These are phyloP conservation scores for Paraleonurus japonicus DNA, from an alignment of 257 asterid species.

Conservation along the genomic window DNA sequence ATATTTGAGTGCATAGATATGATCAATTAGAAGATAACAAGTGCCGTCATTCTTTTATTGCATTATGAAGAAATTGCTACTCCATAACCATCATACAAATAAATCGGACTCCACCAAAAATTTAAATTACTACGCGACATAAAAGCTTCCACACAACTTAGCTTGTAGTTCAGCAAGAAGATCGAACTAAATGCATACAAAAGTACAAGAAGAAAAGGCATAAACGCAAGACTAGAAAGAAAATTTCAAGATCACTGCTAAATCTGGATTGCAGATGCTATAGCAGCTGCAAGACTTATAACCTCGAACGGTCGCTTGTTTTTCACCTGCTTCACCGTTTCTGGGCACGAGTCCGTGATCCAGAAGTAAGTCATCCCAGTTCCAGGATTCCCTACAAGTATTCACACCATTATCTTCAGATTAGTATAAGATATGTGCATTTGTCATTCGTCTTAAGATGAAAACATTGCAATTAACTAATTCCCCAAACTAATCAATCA, in stretches of 20 bases:
- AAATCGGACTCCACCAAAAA: slow-evolving; percentile 2
- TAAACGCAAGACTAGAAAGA: background rate
- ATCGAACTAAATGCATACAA: slow-evolving; percentile 1
- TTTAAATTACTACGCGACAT: background rate
- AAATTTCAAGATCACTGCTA: slow-evolving; percentile 27
- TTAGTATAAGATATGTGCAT: slow-evolving; percentile 4
- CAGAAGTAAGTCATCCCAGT: slow-evolving; percentile 85
- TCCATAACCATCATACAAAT: slow-evolving; percentile 16
- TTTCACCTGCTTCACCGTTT: slow-evolving; percentile 77
- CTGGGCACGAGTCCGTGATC: slow-evolving; percentile 97
- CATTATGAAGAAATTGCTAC: background rate
- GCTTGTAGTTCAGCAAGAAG: slow-evolving; percentile 4
- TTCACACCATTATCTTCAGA: background rate
- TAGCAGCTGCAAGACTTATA: slow-evolving; percentile 80
- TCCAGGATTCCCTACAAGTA: slow-evolving; percentile 63
- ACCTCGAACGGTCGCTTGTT: slow-evolving; percentile 75
- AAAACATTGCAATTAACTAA: background rate
- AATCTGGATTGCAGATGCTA: slow-evolving; percentile 85
- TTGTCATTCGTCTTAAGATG: background rate
- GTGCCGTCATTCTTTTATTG: background rate
- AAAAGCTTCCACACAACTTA: slow-evolving; percentile 6
- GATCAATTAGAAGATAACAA: background rate
- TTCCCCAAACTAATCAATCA: background rate
- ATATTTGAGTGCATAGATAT: too few species aligned
- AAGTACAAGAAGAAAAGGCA: background rate